These are phyloP conservation scores for Xylogone sp. DNA, from an alignment of 2,329 filamentous ascomycete species.

Conservation along the genomic window DNA sequence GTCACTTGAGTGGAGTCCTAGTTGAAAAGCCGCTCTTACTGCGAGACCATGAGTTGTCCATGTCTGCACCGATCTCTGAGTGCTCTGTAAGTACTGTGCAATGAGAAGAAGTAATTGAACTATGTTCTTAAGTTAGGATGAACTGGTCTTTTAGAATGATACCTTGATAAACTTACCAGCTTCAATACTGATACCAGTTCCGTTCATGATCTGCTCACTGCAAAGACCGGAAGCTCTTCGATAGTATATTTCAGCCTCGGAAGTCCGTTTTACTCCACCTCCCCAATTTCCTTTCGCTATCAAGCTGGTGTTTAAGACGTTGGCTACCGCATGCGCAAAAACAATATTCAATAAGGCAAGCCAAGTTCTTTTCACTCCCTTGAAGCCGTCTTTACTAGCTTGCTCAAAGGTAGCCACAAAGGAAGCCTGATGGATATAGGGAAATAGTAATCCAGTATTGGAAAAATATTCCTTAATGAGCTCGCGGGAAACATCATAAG, in stretches of 20 bases:
- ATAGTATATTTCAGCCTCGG: slow-evolving; percentile 41
- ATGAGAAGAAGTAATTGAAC: slow-evolving; percentile 47
- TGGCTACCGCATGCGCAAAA: slow-evolving; percentile 41
- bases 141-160: no score
- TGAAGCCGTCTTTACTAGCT: slow-evolving; percentile 26
- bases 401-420: slow-evolving; percentile 32
- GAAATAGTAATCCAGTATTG: slow-evolving; percentile 33
- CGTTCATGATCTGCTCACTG: slow-evolving; percentile 35
- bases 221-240: slow-evolving; percentile 40
- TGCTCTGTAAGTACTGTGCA: slow-evolving; percentile 50
- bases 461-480: slow-evolving; percentile 34
- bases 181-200: slow-evolving; percentile 37
- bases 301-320: slow-evolving; percentile 24
- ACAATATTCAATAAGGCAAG: slow-evolving; percentile 47
- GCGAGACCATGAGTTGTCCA: slow-evolving; percentile 52
- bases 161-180: slow-evolving; percentile 25
- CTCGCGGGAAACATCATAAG: slow-evolving; percentile 22
- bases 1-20: slow-evolving; percentile 46
- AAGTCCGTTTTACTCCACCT: slow-evolving; percentile 30
- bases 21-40: slow-evolving; percentile 44
- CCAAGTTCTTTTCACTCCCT: slow-evolving; percentile 41
- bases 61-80: slow-evolving; percentile 47
- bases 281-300: background rate
- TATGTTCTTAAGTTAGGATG: slow-evolving; percentile 8
- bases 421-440: slow-evolving; percentile 33